A percentile compares a stretch with the other conserved stretches of the same genome.
Evolutionary conservation across 2,329 filamentous ascomycete genomes (phyloP).

Genomic region (Zymoseptoria brevis): DNA sequence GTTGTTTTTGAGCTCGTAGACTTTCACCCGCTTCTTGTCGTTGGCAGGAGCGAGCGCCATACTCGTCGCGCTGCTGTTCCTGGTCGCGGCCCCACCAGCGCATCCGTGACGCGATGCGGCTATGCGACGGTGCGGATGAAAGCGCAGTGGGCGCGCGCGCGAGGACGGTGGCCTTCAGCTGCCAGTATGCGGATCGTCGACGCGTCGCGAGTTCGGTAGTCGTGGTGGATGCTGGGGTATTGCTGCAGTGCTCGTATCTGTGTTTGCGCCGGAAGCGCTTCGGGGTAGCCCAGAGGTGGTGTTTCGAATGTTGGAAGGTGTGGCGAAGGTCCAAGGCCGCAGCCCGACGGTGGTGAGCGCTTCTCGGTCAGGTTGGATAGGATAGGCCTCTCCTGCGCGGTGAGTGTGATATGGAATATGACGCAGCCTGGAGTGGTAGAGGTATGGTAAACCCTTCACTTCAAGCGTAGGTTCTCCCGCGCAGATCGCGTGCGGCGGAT

Average conservation of each 20-base stretch:
- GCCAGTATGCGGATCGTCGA: background rate
- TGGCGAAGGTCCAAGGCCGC: background rate
- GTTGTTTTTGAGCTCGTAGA: slow-evolving; percentile 96
- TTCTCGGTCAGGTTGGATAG: background rate
- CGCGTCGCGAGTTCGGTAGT: background rate
- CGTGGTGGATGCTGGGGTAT: background rate
- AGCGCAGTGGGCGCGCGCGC: slow-evolving; percentile 3
- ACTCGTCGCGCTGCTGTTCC: slow-evolving; percentile 16
- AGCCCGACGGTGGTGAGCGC: background rate
- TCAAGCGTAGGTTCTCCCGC: background rate
- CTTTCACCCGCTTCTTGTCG: slow-evolving; percentile 71
- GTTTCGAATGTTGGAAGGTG: background rate
- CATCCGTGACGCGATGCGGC: slow-evolving; percentile 14
- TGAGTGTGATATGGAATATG: background rate
- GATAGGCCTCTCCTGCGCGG: background rate
- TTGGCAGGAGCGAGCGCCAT: slow-evolving; percentile 35
- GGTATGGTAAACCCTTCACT: background rate
- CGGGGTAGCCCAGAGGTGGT: background rate
- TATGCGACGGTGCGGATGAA: slow-evolving; percentile 11
- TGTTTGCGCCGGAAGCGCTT: background rate
- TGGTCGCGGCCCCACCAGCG: slow-evolving; percentile 9
- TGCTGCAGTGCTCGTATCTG: background rate
- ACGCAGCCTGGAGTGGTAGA: background rate
- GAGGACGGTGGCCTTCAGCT: background rate
- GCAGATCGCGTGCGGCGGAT: background rate